Evolutionary conservation across 352 stramenopile species (phyloP), one percentile per base, ranked within the genome.

Genomic region (Phytophthora europaea): DNA sequence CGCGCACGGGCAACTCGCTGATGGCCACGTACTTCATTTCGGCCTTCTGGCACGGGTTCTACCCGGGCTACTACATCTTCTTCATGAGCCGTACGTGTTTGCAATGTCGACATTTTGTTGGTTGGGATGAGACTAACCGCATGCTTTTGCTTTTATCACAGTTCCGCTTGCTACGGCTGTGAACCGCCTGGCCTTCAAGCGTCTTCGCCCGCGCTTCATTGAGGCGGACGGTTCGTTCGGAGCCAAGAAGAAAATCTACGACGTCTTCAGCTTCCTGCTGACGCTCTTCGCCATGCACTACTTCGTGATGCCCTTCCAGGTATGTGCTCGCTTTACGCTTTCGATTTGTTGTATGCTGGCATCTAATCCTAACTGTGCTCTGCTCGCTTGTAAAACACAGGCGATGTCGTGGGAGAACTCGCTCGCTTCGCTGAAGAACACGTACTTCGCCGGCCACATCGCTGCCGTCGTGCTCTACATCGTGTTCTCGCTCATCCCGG

Each of bases 1-100:
- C 96, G n/a, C 94, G 98, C 50, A 98, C 94, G 2, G 84, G 84
- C 67, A 98, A 98, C 76, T 98, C 89, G 60, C 75, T 99, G 8
- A 60, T 98, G 28, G 93, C 91, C 10, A 98, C 97, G 22, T 99
- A 99, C 83, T 91, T 93, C 8, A 87, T 98, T 47, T 99, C 94
- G 40, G 97, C 97, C 0, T 90, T 99, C 58, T 99, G 98, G 98
- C 98, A 99, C 81, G 98, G 98, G n/a, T 99, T 99, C 70, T 99
- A 99, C 76, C 97, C 97, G 10, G 97, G 97, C 15, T 99, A 99
- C 85, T 99, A 99, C 80, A 72, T 98, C 12, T 98, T 99, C 79
- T 99, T 99, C 84, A 48, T 31, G 28, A 26, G 23, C 23, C 23
- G 23, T 26, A 26, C 2, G 23, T 26, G 23, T 26, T 26, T 1